These are phyloP conservation scores for Melanomma pulvis-pyrius DNA, from an alignment of 495 filamentous ascomycete species.

Conservation along the genomic window DNA sequence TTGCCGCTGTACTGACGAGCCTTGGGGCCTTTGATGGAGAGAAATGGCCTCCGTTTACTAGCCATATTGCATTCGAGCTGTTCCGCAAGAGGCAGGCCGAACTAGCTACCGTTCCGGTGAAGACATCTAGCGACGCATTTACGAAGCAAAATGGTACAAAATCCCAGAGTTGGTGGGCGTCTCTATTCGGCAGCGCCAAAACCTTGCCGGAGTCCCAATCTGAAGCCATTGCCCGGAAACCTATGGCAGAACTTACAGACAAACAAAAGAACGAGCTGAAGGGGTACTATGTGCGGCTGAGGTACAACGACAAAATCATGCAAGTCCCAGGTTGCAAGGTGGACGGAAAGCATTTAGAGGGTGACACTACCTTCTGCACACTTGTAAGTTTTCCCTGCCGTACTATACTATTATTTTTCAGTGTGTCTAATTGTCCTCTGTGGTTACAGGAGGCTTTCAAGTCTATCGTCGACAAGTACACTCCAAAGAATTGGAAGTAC, in stretches of 20 bases:
- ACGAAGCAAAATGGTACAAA: conserved; percentile 14
- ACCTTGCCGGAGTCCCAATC: conserved; percentile 20
- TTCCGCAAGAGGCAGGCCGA: conserved; percentile 52
- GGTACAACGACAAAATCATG: conserved; percentile 86
- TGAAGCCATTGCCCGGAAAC: conserved; percentile 56
- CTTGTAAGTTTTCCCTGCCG: conserved; percentile 56
- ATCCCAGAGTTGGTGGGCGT: conserved; percentile 51
- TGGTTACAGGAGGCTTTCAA: conserved; percentile 78
- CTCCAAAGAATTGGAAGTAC: conserved; percentile 75
- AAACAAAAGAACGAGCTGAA: conserved; percentile 59
- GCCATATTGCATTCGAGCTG: conserved; percentile 87
- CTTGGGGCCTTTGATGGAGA: conserved; percentile 74
- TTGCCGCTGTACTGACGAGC: conserved; percentile 76
- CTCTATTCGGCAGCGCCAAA: conserved; percentile 49
- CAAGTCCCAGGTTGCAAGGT: conserved; percentile 77
- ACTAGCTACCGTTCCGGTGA: background rate
- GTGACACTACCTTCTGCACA: conserved; percentile 91
- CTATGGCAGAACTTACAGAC: conserved; percentile 51
- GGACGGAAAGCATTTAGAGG: conserved; percentile 80
- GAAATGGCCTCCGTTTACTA: conserved; percentile 89
- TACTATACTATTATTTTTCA: background rate
- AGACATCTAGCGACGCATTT: conserved; percentile 9
- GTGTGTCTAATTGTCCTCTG: background rate
- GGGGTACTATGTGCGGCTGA: conserved; percentile 87
- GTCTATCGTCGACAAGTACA: conserved; percentile 84